Evolutionary conservation across 306 rosid species (phyloP).

Genomic region (Glycine soja): DNA sequence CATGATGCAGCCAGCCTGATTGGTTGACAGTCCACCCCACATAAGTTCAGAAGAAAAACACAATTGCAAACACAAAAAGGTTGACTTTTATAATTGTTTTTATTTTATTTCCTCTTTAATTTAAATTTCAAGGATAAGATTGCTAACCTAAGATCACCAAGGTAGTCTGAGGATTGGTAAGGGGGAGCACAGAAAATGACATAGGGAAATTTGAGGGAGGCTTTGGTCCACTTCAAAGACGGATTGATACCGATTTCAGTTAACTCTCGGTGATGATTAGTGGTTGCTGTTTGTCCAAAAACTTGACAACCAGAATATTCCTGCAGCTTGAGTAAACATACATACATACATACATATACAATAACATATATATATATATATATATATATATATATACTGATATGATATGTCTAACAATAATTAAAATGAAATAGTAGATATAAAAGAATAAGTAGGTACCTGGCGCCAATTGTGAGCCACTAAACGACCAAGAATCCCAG

Average conservation of each 20-base stretch:
- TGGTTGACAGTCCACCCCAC: conserved; percentile 44
- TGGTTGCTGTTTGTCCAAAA: conserved; percentile 82
- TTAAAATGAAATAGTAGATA: too few relatives aligned
- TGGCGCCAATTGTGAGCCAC: conserved; percentile 86
- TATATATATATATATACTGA: too few relatives aligned
- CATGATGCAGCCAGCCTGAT: conserved; percentile 70
- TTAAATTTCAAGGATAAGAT: too few relatives aligned
- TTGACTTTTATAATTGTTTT: too few relatives aligned
- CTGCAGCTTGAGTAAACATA: conserved; percentile 52
- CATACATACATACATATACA: too few relatives aligned
- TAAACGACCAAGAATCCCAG: conserved; percentile 93
- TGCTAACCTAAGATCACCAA: conserved; percentile 80
- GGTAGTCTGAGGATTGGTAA: conserved; percentile 67
- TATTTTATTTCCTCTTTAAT: too few relatives aligned
- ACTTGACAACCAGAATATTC: conserved; percentile 78
- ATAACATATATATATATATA: too few relatives aligned
- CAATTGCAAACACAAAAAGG: too few relatives aligned
- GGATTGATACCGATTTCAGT: conserved; percentile 69
- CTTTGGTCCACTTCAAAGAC: conserved; percentile 69
- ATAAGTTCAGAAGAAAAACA: too few relatives aligned
- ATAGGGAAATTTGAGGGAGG: conserved; percentile 62
- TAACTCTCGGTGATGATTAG: conserved; percentile 84
- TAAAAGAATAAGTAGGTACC: conserved; percentile 65
- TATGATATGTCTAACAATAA: too few relatives aligned
- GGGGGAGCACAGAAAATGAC: conserved; percentile 96